A percentile compares a stretch with the other conserved stretches of the same genome.
Conservation (phyloP, 1,284 basidiomycete species). For the Porogramme epimiltina region DNA sequence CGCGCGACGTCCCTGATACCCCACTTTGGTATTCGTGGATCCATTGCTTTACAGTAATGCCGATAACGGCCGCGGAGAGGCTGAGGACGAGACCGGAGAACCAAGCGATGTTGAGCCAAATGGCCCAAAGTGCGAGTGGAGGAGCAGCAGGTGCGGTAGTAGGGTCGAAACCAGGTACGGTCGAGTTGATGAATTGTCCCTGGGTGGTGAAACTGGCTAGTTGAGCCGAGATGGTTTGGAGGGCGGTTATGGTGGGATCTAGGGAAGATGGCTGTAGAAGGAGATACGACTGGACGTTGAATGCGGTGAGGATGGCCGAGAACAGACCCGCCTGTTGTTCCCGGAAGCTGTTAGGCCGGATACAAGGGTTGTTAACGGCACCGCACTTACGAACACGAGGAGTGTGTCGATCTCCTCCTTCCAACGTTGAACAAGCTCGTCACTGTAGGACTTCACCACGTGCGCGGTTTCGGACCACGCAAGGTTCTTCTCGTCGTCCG, state of each 20-base stretch:
- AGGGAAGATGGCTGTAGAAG: constrained; percentile 10
- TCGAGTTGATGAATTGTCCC: background rate
- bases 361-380: too few relatives aligned
- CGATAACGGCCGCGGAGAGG: constrained; percentile 15
- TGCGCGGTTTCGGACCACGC: too few relatives aligned
- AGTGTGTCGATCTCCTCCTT: too few relatives aligned
- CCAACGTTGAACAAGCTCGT: too few relatives aligned
- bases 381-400: too few relatives aligned
- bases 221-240: constrained; percentile 12
- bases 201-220: background rate
- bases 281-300: constrained; percentile 18
- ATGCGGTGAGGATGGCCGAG: constrained; percentile 15
- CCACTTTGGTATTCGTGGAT: constrained; percentile 7
- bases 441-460: too few relatives aligned
- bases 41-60: constrained; percentile 16
- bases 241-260: constrained; percentile 4
- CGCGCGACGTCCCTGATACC: constrained; percentile 1
- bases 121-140: constrained; percentile 2
- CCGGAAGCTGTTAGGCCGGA: too few relatives aligned
- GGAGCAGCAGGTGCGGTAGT: too few relatives aligned
- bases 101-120: constrained; percentile 12
- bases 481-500: too few relatives aligned
- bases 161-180: background rate
- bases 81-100: constrained; percentile 21
- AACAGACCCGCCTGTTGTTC: constrained; percentile 18